Conservation (phyloP, 1,139 yeast species). For the Candida tropicalis region DNA sequence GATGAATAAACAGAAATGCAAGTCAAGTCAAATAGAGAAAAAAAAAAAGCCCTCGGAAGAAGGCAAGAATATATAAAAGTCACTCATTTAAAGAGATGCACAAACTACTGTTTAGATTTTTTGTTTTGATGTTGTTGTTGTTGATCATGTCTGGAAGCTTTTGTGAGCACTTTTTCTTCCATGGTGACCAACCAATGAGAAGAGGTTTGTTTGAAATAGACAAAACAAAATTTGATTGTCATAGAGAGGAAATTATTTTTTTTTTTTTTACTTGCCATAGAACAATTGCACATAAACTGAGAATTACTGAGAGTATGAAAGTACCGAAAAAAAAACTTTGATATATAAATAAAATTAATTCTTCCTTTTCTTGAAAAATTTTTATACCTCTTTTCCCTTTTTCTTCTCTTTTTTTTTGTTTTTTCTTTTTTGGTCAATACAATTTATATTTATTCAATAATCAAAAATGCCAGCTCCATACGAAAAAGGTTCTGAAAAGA, state of each 20-base stretch:
- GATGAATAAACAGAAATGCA: too few species aligned
- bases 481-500: constrained; percentile 84
- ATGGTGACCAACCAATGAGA: constrained; percentile 10
- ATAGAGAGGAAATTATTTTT: too few species aligned
- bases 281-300: too few species aligned
- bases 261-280: too few species aligned
- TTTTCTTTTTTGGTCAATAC: not conserved
- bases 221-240: not conserved
- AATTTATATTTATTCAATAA: not conserved
- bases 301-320: too few species aligned
- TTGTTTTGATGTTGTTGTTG: too few species aligned
- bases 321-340: not conserved
- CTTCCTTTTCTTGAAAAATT: constrained; percentile 2
- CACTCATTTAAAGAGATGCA: too few species aligned
- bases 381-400: not conserved
- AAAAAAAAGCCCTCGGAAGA: too few species aligned
- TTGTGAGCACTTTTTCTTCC: not conserved
- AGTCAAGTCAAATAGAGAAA: too few species aligned
- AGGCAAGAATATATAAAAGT: too few species aligned
- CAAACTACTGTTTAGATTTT: too few species aligned
- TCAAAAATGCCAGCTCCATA: constrained; percentile 60
- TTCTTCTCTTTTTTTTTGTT: not conserved
- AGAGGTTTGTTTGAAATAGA: constrained; percentile 11
- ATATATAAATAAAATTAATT: constrained; percentile 1
- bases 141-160: too few species aligned